Evolutionary conservation across 2,329 filamentous ascomycete genomes (phyloP).

Genomic region (Dryadomyces quercivorus): DNA sequence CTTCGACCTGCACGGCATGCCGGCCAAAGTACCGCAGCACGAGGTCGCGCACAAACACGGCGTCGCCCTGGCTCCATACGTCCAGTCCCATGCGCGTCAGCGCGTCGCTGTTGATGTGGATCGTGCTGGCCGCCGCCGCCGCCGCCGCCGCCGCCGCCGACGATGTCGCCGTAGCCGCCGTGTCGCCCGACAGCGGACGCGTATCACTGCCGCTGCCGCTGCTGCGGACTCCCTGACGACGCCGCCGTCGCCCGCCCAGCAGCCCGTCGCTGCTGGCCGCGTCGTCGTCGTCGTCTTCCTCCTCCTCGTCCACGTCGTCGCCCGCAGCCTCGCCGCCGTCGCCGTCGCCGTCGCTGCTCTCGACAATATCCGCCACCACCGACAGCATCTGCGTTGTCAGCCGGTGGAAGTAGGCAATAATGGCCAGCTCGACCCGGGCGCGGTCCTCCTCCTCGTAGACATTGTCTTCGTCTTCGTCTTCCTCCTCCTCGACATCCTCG

Average conservation of each 20-base stretch:
- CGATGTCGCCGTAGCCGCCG: conserved; percentile 20
- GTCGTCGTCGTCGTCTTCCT: conserved; percentile 22
- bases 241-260: conserved; percentile 4
- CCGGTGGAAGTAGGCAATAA: conserved; percentile 73
- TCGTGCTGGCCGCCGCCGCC: conserved; percentile 18
- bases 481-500: neutral
- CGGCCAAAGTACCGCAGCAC: conserved; percentile 54
- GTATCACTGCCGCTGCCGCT: neutral
- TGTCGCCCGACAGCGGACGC: neutral
- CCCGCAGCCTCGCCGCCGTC: conserved; percentile 22
- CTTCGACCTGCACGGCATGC: conserved; percentile 45
- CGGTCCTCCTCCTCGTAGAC: conserved; percentile 26
- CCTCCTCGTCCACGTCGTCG: neutral
- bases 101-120: conserved; percentile 51
- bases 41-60: conserved; percentile 53
- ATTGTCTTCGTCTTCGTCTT: neutral
- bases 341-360: conserved; percentile 31
- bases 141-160: conserved; percentile 10
- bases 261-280: neutral
- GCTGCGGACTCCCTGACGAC: neutral
- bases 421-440: conserved; percentile 50
- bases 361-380: conserved; percentile 49
- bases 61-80: conserved; percentile 60
- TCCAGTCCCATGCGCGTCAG: conserved; percentile 65
- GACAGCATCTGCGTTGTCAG: conserved; percentile 55